Conservation (phyloP, 2,329 filamentous ascomycete genomes). For the Aspergillus novofumigatus region DNA sequence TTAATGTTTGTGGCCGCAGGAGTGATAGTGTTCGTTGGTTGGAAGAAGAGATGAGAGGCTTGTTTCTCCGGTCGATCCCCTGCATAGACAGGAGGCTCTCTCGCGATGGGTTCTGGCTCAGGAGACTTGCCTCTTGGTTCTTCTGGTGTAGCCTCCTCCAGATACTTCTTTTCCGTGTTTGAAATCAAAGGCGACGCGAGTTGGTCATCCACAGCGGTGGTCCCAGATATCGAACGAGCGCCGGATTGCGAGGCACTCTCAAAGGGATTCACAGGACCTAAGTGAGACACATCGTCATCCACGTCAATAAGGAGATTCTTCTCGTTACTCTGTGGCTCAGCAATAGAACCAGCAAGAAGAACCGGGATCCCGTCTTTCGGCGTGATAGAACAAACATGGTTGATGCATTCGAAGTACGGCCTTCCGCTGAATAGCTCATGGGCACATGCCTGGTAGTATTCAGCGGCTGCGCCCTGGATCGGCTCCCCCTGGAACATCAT, state of each 20-base stretch:
- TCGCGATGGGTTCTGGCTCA: not conserved
- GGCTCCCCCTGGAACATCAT: slow-evolving; percentile 22
- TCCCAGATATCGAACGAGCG: not conserved
- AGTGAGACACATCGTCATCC: slow-evolving; percentile 9
- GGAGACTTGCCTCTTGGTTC: not conserved
- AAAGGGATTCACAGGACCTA: not conserved
- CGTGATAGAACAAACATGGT: slow-evolving; percentile 41
- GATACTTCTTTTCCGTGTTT: not conserved
- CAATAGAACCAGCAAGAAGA: slow-evolving; percentile 1
- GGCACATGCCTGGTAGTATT: slow-evolving; percentile 44
- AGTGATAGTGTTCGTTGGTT: slow-evolving; percentile 3
- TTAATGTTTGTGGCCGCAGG: slow-evolving; percentile 13
- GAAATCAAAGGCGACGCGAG: not conserved
- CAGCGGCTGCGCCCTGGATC: slow-evolving; percentile 35
- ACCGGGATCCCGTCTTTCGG: slow-evolving; percentile 18
- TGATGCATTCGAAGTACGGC: slow-evolving; percentile 42
- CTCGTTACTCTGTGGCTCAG: not conserved
- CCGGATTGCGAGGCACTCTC: not conserved
- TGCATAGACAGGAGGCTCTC: not conserved
- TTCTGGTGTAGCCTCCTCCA: not conserved
- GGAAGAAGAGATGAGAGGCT: slow-evolving; percentile 10
- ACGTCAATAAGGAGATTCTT: slow-evolving; percentile 17
- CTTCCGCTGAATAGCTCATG: slow-evolving; percentile 40
- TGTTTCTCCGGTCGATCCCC: slow-evolving; percentile 1
- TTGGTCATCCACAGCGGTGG: slow-evolving; percentile 3